phyloP scores from a whole-genome alignment of 1,139 yeast species.

The Suhomyces panamericanus region DNA sequence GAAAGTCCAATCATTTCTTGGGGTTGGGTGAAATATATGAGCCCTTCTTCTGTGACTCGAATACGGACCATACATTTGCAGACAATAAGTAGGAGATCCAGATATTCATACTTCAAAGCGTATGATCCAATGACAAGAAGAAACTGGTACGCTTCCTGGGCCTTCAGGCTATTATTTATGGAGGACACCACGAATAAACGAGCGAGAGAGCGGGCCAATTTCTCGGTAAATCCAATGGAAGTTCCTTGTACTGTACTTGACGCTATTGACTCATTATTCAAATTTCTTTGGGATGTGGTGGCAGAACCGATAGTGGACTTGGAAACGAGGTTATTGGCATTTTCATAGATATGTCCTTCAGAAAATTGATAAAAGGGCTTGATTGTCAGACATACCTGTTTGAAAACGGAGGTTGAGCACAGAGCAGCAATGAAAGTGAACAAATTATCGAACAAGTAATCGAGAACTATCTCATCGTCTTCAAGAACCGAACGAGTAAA shows the following conservation, averaged over 20 bases:
- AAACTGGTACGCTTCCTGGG: conserved; percentile 30
- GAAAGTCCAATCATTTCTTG: conserved; percentile 68
- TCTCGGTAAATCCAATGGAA: conserved; percentile 19
- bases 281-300: conserved; percentile 17
- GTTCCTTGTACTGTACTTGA: not conserved
- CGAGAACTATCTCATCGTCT: conserved; percentile 35
- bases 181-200: conserved; percentile 33
- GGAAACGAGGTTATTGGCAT: not conserved
- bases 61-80: conserved; percentile 57
- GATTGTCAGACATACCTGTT: conserved; percentile 22
- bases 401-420: conserved; percentile 27
- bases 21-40: conserved; percentile 54
- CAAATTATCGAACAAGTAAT: conserved; percentile 32
- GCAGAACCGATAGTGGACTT: conserved; percentile 4
- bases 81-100: conserved; percentile 45
- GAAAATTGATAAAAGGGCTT: not conserved
- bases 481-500: conserved; percentile 29
- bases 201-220: conserved; percentile 35
- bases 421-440: conserved; percentile 29
- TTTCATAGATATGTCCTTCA: not conserved
- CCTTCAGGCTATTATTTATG: conserved; percentile 27
- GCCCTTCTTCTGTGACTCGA: conserved; percentile 49
- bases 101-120: conserved; percentile 30
- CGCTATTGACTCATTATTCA: not conserved
- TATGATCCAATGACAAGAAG: conserved; percentile 28